Conservation (phyloP, 441 rosid genomes). For the Gossypium gossypioides region DNA sequence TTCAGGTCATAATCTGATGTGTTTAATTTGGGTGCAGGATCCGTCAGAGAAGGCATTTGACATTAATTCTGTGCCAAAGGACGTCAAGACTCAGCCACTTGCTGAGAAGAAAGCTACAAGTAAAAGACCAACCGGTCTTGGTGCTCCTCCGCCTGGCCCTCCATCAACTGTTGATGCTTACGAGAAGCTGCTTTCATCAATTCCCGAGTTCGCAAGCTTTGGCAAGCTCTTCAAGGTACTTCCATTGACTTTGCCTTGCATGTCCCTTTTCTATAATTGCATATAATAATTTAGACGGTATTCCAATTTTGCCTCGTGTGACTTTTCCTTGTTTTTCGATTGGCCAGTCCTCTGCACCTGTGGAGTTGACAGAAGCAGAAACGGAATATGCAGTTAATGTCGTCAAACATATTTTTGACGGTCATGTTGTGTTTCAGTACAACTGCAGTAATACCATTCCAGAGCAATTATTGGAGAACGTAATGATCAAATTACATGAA, state of each 20-base stretch:
- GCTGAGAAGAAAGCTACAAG: constrained; percentile 86
- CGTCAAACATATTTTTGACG: constrained; percentile 79
- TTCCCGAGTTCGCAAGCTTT: constrained; percentile 64
- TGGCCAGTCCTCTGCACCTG: constrained; percentile 71
- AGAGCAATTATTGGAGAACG: constrained; percentile 87
- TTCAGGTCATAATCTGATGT: constrained; percentile 17
- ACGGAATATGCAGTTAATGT: constrained; percentile 93
- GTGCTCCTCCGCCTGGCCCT: constrained; percentile 55
- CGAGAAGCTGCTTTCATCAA: constrained; percentile 71
- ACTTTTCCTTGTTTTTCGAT: constrained; percentile 13
- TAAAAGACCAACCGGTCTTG: constrained; percentile 77
- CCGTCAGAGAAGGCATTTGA: constrained; percentile 78
- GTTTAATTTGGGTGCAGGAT: constrained; percentile 39
- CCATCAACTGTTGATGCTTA: constrained; percentile 63
- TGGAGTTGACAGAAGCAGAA: constrained; percentile 96
- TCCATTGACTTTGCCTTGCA: background rate
- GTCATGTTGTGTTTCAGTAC: constrained; percentile 84
- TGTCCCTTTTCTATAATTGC: background rate
- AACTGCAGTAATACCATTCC: constrained; percentile 92
- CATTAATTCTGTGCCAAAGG: constrained; percentile 68
- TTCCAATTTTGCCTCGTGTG: background rate
- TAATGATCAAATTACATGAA: constrained; percentile 27
- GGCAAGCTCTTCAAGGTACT: constrained; percentile 89
- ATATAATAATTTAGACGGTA: background rate
- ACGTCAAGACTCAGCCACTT: constrained; percentile 74